phyloP scores from a whole-genome alignment of 1,284 basidiomycete genomes.

The Moniliella sp. region DNA sequence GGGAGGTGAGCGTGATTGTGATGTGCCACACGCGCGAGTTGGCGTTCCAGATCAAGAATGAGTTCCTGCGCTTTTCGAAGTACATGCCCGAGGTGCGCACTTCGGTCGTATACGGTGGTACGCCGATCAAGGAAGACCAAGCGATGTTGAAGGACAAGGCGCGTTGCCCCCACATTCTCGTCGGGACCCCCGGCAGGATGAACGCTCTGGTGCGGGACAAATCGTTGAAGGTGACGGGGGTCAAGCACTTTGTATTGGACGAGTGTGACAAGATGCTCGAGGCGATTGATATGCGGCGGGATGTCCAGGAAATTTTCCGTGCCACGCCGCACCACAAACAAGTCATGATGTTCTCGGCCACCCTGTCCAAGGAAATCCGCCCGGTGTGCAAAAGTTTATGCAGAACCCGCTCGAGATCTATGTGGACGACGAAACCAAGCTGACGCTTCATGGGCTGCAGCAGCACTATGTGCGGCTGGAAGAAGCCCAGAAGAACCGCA shows the following conservation, averaged over 20 bases:
- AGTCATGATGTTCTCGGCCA: conserved; percentile 99
- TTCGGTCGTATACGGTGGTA: conserved; percentile 91
- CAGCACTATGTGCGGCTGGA: conserved; percentile 76
- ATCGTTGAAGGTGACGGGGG: conserved; percentile 24
- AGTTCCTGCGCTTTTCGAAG: conserved; percentile 95
- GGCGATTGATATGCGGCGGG: conserved; percentile 99
- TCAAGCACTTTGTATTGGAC: conserved; percentile 82
- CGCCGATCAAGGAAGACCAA: conserved; percentile 75
- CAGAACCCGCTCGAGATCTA: conserved; percentile 96
- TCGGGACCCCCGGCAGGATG: conserved; percentile 68
- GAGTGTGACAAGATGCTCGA: conserved; percentile 99
- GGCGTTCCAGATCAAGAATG: conserved; percentile 99
- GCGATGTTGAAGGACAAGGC: conserved; percentile 84
- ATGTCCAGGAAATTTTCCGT: conserved; percentile 99
- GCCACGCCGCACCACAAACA: conserved; percentile 99
- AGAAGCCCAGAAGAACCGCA: conserved; percentile 85
- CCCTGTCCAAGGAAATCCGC: conserved; percentile 85
- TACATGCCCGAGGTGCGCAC: conserved; percentile 99
- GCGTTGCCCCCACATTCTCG: conserved; percentile 95
- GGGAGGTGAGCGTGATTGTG: conserved; percentile 89
- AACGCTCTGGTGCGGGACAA: conserved; percentile 33
- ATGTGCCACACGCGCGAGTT: conserved; percentile 97
- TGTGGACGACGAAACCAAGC: conserved; percentile 95
- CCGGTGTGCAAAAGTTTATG: conserved; percentile 99
- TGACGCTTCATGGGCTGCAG: conserved; percentile 91